A percentile compares a stretch with the other conserved stretches of the same genome.
Evolutionary conservation across 139 green algal genomes (phyloP).

Genomic region (Mesotaenium endlicherianum): DNA sequence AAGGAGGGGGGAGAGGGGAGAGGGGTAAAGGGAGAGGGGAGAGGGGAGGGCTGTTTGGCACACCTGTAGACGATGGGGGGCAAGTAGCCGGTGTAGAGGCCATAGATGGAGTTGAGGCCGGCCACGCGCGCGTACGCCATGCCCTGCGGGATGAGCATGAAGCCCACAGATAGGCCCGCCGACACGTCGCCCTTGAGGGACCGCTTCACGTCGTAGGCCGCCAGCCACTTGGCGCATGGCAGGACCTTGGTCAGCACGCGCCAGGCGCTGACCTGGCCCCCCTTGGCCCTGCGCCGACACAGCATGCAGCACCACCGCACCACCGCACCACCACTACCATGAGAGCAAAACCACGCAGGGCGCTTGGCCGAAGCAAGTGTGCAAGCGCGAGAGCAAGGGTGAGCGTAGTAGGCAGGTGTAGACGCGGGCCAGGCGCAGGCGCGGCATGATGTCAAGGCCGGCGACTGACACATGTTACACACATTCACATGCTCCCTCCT

Average conservation of each 20-base stretch:
- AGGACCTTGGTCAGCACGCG: neutral
- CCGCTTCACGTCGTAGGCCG: conserved; percentile 8
- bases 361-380: too few species aligned
- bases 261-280: too few species aligned
- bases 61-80: conserved; percentile 73
- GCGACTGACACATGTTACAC: too few species aligned
- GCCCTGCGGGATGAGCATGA: conserved; percentile 55
- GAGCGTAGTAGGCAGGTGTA: too few species aligned
- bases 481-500: too few species aligned
- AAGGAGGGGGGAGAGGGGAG: neutral
- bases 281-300: too few species aligned
- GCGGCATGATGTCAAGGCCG: too few species aligned
- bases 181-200: conserved; percentile 28
- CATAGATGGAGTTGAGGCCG: conserved; percentile 61
- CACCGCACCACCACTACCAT: too few species aligned
- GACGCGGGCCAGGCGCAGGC: too few species aligned
- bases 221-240: neutral
- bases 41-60: neutral
- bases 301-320: too few species aligned
- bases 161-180: conserved; percentile 52
- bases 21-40: conserved; percentile 2
- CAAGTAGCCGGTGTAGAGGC: conserved; percentile 85
- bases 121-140: conserved; percentile 53
- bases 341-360: too few species aligned
- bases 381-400: too few species aligned